phyloP scores from a whole-genome alignment of 116 monocot genomes.

The Trichopus zeylanicus region DNA sequence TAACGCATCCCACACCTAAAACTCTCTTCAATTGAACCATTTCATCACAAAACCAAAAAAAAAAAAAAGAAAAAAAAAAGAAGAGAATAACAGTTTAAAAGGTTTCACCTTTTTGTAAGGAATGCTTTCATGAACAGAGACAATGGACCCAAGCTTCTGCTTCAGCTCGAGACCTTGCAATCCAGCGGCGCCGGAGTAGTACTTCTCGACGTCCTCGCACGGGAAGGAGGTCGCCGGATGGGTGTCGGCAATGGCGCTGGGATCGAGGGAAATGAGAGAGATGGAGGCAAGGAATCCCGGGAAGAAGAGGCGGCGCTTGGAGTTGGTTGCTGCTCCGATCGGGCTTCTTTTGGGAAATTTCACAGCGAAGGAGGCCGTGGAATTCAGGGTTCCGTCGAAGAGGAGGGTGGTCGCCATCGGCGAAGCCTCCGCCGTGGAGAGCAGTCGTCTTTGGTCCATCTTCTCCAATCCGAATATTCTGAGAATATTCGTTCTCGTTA shows the following conservation, averaged over 20 bases:
- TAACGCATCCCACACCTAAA: conserved; percentile 82
- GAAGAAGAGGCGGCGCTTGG: no score
- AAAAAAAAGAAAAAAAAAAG: neutral
- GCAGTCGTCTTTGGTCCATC: neutral
- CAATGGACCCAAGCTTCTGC: conserved; percentile 39
- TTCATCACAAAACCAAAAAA: neutral
- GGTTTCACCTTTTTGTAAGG: conserved; percentile 47
- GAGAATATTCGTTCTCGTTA: no score
- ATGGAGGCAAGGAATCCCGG: neutral
- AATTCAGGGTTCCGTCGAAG: no score
- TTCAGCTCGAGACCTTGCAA: conserved; percentile 37
- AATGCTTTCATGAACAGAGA: conserved; percentile 42
- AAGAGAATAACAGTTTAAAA: neutral
- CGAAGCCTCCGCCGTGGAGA: no score
- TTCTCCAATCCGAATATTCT: no score
- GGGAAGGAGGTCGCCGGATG: conserved; percentile 10
- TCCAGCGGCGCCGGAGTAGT: conserved; percentile 41
- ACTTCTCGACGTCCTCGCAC: conserved; percentile 46
- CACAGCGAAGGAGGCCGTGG: neutral
- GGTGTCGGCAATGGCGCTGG: neutral
- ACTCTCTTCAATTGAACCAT: neutral
- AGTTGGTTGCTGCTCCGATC: no score
- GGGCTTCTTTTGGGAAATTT: neutral
- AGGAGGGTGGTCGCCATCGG: neutral
- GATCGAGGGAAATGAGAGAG: neutral